A percentile compares a stretch with the other conserved stretches of the same genome.
Evolutionary conservation across 495 filamentous ascomycete species (phyloP).

Genomic region (Cairneyella variabilis): DNA sequence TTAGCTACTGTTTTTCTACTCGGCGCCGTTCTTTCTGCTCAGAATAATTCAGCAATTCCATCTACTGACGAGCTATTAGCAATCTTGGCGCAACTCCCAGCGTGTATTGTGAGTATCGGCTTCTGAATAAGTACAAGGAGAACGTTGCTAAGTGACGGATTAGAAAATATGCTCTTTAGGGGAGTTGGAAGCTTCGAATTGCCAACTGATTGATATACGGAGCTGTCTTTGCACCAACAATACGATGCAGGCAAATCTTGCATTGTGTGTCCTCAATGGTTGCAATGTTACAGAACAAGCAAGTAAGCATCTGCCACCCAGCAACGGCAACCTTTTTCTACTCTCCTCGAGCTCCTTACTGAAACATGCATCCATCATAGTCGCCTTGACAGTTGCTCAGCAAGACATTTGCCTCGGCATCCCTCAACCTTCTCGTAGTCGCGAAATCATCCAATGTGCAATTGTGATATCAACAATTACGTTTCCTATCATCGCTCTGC

Average conservation of each 20-base stretch:
- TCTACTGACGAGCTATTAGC: too few relatives aligned
- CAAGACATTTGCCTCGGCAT: slow-evolving; percentile 7
- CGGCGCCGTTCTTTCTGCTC: too few relatives aligned
- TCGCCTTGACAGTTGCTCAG: slow-evolving; percentile 4
- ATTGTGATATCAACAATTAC: slow-evolving; percentile 8
- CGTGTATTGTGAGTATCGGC: too few relatives aligned
- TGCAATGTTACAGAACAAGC: background rate
- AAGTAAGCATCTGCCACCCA: background rate
- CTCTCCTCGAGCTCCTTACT: background rate
- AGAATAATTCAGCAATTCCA: too few relatives aligned
- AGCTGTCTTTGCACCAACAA: background rate
- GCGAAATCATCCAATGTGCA: slow-evolving; percentile 3
- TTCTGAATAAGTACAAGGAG: too few relatives aligned
- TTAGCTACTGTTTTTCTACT: too few relatives aligned
- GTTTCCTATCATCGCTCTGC: slow-evolving; percentile 2
- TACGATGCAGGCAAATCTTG: background rate
- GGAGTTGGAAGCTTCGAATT: too few relatives aligned
- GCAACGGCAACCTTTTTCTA: background rate
- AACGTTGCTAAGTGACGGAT: too few relatives aligned
- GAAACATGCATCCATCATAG: background rate
- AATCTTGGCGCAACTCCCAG: too few relatives aligned
- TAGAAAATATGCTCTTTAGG: too few relatives aligned
- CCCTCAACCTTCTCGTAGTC: slow-evolving; percentile 7
- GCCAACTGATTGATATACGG: background rate
- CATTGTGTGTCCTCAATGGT: background rate